phyloP scores from a whole-genome alignment of 2,329 filamentous ascomycete genomes.

The Aaosphaeria arxii region DNA sequence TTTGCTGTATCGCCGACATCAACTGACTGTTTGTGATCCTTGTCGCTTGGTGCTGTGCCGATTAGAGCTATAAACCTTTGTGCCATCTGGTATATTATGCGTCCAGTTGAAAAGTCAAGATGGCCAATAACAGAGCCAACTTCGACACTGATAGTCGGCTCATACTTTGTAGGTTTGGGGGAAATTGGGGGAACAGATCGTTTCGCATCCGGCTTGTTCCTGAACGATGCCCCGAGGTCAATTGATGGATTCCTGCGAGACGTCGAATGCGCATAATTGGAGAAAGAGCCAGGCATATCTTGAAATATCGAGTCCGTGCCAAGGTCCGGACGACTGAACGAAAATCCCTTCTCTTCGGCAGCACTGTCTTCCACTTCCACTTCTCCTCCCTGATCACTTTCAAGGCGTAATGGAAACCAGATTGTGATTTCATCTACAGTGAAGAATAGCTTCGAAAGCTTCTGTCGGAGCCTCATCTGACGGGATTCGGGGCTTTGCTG shows the following conservation, averaged over 20 bases:
- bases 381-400: constrained; percentile 7
- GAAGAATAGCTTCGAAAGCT: constrained; percentile 30
- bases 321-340: constrained; percentile 26
- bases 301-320: constrained; percentile 37
- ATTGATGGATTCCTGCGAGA: constrained; percentile 22
- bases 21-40: constrained; percentile 2
- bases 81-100: constrained; percentile 31
- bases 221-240: constrained; percentile 15
- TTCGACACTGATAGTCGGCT: constrained; percentile 22
- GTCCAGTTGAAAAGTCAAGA: constrained; percentile 34
- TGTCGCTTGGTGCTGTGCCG: not conserved
- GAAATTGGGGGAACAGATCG: not conserved
- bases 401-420: constrained; percentile 34
- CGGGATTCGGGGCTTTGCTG: too few relatives aligned
- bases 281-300: constrained; percentile 48
- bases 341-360: constrained; percentile 12
- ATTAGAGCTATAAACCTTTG: constrained; percentile 19
- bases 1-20: constrained; percentile 1
- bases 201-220: constrained; percentile 12
- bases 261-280: constrained; percentile 44
- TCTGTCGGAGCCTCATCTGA: constrained; percentile 1
- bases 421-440: constrained; percentile 37
- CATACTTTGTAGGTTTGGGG: constrained; percentile 4
- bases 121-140: constrained; percentile 33
- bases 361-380: constrained; percentile 6